A percentile compares a stretch with the other conserved stretches of the same genome.
Evolutionary conservation across 2,329 filamentous ascomycete species (phyloP).

Genomic region (Neospermospora avenae): DNA sequence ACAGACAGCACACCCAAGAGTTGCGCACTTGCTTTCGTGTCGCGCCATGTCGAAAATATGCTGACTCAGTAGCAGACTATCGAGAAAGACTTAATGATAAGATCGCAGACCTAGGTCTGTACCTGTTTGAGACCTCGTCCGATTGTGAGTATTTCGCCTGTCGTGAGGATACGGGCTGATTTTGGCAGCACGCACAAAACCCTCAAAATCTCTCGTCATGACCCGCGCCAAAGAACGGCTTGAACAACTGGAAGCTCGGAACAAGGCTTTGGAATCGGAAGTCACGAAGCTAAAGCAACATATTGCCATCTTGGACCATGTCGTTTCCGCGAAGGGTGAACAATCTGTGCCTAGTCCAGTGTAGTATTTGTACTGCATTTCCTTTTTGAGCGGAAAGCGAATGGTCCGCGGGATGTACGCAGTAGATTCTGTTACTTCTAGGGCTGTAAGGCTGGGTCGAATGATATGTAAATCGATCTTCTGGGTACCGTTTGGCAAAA

Average conservation of each 20-base stretch:
- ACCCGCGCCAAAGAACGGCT: constrained; percentile 26
- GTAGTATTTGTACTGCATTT: background rate
- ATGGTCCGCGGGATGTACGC: background rate
- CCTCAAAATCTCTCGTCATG: constrained; percentile 28
- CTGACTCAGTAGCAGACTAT: constrained; percentile 17
- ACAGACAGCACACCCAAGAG: background rate
- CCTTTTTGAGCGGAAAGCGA: background rate
- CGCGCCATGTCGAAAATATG: background rate
- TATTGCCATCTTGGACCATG: constrained; percentile 25
- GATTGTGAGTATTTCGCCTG: constrained; percentile 17
- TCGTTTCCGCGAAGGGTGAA: constrained; percentile 13
- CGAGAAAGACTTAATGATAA: constrained; percentile 28
- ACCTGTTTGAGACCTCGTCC: constrained; percentile 26
- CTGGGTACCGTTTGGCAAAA: background rate
- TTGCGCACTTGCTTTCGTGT: background rate
- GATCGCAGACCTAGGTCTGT: constrained; percentile 23
- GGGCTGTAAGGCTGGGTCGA: background rate
- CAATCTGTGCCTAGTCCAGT: background rate
- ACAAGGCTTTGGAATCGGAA: constrained; percentile 20
- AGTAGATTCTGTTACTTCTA: background rate
- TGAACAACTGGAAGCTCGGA: constrained; percentile 24
- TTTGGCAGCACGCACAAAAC: constrained; percentile 21
- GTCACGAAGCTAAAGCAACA: constrained; percentile 23
- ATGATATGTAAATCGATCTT: background rate
- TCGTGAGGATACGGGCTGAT: background rate